A percentile compares a stretch with the other conserved stretches of the same genome.
Evolutionary conservation across 176 grass and related monocot genomes (phyloP).

Genomic region (Elaeis guineensis): DNA sequence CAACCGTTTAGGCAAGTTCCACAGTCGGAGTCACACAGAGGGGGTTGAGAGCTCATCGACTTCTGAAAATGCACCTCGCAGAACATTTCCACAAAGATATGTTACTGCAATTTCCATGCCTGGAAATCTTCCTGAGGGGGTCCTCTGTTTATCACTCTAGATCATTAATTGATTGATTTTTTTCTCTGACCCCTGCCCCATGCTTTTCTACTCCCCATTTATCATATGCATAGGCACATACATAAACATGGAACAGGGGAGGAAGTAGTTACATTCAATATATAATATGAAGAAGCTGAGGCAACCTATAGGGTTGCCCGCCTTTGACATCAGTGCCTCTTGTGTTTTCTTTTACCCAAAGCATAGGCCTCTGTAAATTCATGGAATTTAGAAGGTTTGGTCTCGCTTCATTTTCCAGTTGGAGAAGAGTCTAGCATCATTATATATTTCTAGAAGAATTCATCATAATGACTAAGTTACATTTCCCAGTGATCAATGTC

Average conservation of each 20-base stretch:
- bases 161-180: constrained; percentile 21
- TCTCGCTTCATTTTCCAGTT: constrained; percentile 47
- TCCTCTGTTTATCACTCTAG: constrained; percentile 32
- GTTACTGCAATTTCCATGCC: constrained; percentile 15
- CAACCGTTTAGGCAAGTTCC: constrained; percentile 35
- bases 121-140: constrained; percentile 15
- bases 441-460: constrained; percentile 1
- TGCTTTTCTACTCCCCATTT: constrained; percentile 28
- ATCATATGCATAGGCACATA: constrained; percentile 42
- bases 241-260: constrained; percentile 24
- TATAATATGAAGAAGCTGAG: constrained; percentile 31
- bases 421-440: constrained; percentile 44
- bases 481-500: no score
- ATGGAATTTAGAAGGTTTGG: constrained; percentile 30
- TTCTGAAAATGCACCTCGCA: constrained; percentile 2
- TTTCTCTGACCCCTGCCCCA: constrained; percentile 8
- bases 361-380: constrained; percentile 77
- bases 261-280: constrained; percentile 22
- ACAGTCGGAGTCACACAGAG: constrained; percentile 17
- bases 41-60: constrained; percentile 7
- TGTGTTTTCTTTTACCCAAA: constrained; percentile 29
- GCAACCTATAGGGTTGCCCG: constrained; percentile 27
- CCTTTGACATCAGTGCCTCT: constrained; percentile 41
- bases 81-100: constrained; percentile 18
- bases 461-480: no score